Base-by-base conservation (phyloP, 2,329 filamentous ascomycete species). In the Leptosphaerulina australis region DNA sequence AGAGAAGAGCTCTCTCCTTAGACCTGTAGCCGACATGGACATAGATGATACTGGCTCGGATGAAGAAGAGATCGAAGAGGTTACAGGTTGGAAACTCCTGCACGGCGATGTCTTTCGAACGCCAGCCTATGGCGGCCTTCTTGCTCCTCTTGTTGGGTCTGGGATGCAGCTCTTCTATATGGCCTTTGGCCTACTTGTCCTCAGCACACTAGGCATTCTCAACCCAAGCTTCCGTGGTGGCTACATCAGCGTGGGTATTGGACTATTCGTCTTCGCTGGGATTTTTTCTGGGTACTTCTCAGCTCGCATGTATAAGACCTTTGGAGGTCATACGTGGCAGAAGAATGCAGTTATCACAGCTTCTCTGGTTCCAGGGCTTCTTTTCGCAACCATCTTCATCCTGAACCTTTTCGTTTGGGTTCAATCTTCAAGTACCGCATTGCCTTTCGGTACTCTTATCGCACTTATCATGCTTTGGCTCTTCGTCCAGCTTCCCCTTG, bases 391-490 rank as follows among this genome's bases (percentile, higher is more conserved):
- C 22, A 76, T 92, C 26, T 91, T 95, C 73, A 81, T 93, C 39
- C 80, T 95, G 51, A 95, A 96, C 70, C 79, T 95, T 8, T 95
- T 95, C 68, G 89, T 94, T 50, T 96, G 91, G 91, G 87, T 90
- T 0, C 90, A 95, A 73, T 89, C 90, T 0, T 94, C 89, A 9
- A 92, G 88, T 70, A 95, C 90, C 1, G 91, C 91, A 1, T 86
- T 96, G 25, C 91, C 91, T 0, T 92, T 96, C 61, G 83, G 87
- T 25, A 94, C 90, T 0, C 79, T 96, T 3, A 67, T 94, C 24
- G 87, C 79, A 6, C 83, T 96, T 2, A 73, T 90, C 15, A 76
- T 85, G 3, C 81, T 96, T 6, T 96, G 91, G 91, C 83, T 96
- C 11, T 85, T 91, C 56, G 87, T 96, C 50, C 90, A 95, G 69